Base-by-base conservation (phyloP, 495 filamentous ascomycete genomes). In the Hypoxylon lienhwacheense region DNA sequence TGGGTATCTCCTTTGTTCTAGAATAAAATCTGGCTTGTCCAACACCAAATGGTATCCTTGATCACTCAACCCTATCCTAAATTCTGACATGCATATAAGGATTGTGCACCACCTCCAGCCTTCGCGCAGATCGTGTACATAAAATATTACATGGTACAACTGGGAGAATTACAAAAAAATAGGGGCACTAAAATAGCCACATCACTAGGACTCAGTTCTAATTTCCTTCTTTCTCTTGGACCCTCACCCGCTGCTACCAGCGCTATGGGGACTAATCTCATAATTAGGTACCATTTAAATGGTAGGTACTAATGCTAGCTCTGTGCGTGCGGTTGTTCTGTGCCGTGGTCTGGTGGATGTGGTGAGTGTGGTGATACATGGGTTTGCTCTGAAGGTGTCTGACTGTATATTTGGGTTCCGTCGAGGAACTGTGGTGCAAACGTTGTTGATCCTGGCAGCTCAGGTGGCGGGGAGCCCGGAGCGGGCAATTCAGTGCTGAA, bases 361-460 rank as follows among this genome's bases (percentile, higher is more conserved):
- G 42, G 35, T 8, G 52, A 33, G 7, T 52, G 46, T 6, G 47
- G 42, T 5, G 35, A 22, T 17, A 3, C n/a, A 2, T 47, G 28
- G 8, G 10, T 52, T 26, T 28, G 51, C 7, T 47, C 46, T 2
- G 58, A 41, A 14, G 47, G 33, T 41, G 34, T 4, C 11, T 33
- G 34, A 16, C 25, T n/a, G 5, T 33, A 21, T 7, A 61, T 26
- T 19, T 61, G 58, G 26, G 58, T 53, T 5, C 58, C 47, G 36
- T 56, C 58, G 7, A 61, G 52, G 7, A 56, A 15, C 3, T 61
- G 58, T 14, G 58, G 47, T 26, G 44, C 50, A 46, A 58, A 44
- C 37, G 51, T 55, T 15, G 34, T 57, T 47, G 68, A 47, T 14
- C 46, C 58, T 0, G 65, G 52, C 14, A 65, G 44, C 22, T 67